Evolutionary conservation across 495 filamentous ascomycete species (phyloP), one percentile per base, ranked within the genome.

Genomic region (Stereocaulon alpinum): DNA sequence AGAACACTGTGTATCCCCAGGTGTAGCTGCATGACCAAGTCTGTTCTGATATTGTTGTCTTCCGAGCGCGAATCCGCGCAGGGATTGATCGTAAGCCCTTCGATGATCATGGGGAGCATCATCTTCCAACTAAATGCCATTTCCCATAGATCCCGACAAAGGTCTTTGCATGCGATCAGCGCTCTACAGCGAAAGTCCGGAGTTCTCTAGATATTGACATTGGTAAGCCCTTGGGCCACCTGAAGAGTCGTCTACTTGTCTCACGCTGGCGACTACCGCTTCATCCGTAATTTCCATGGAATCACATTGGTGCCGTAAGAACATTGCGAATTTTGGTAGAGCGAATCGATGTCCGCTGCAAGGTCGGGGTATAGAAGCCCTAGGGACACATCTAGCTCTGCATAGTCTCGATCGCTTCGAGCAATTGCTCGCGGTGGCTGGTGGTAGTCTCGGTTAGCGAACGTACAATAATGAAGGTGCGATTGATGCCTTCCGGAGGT

Each of bases 41-140:
- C 41, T 32, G n/a, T 40, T 11, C 41, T 32, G 17, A 63, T 52
- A 24, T 50, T 29, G 15, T 61, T 61, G 4, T 57, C 61, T 27
- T 61, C 61, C 14, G 49, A 55, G 24, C 59, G 58, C 7, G 42
- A 62, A 42, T 63, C 61, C 7, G 61, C 40, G 9, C 57, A 14
- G 11, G 61, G 32, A 7, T 42, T 44, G 32, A 43, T 20, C 9
- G 49, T 50, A 20, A 59, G 20, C 6, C 7, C 45, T 7, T 45
- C 37, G 43, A 61, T 41, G 32, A 49, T 51, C 37, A 61, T 42
- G 11, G 59, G 55, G 11, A 61, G 34, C 11, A 41, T 34, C 37
- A 40, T 48, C 32, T 22, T 20, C 20, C 47, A 22, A 41, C 24
- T 27, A 32, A n/a, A 55, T 32, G 5, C 29, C 2, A 32, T 3